Percentiles rank a stretch among this genome's conserved stretches.
These are phyloP conservation scores for Colletotrichum sp. DNA, from an alignment of 2,329 filamentous ascomycete species.

Conservation along the genomic window DNA sequence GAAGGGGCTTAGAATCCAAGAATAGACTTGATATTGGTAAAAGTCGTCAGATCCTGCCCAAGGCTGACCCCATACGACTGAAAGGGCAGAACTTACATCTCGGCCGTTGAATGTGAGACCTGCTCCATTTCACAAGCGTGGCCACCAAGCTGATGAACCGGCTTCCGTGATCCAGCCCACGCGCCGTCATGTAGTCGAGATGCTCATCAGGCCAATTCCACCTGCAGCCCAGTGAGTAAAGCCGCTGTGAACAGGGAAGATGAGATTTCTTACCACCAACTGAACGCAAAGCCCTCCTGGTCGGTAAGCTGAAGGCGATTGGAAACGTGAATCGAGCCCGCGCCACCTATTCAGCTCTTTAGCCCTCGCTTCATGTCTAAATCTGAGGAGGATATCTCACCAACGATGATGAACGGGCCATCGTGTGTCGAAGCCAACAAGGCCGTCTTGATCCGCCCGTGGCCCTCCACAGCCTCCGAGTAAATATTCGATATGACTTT, in stretches of 20 bases:
- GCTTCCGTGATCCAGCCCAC: not conserved
- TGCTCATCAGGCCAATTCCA: not conserved
- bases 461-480: not conserved
- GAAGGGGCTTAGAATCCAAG: not conserved
- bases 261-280: not conserved
- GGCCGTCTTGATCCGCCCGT: not conserved
- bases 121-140: not conserved
- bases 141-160: not conserved
- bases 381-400: too few species aligned
- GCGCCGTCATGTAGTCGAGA: not conserved
- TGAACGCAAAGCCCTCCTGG: not conserved
- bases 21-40: not conserved
- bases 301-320: not conserved
- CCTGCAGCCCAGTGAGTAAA: not conserved
- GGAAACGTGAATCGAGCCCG: not conserved
- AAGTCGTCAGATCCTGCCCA: accelerated
- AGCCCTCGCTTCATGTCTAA: too few species aligned
- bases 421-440: not conserved
- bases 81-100: not conserved
- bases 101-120: not conserved
- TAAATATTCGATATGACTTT: not conserved
- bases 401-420: not conserved
- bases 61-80: not conserved
- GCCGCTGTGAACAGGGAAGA: not conserved
- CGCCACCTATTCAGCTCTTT: not conserved